Conservation (phyloP, 2,329 filamentous ascomycete genomes). For the Furcasterigmium sp. region DNA sequence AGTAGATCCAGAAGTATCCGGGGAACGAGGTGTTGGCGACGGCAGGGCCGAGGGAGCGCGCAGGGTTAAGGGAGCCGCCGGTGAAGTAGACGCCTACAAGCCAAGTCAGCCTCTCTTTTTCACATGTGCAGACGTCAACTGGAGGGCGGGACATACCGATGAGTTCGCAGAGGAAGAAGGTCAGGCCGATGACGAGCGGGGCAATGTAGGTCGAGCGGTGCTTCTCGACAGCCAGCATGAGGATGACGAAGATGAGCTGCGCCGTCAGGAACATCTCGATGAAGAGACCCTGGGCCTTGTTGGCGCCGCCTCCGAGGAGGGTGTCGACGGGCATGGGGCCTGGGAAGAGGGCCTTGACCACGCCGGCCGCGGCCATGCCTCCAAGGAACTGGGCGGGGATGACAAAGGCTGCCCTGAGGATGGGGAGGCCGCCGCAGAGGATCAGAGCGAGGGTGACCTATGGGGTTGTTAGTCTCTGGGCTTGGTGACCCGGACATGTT, state of each 20-base stretch:
- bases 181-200: slow-evolving; percentile 65
- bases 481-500: background rate
- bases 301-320: slow-evolving; percentile 45
- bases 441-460: slow-evolving; percentile 53
- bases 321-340: slow-evolving; percentile 51
- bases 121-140: background rate
- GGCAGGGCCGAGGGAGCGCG: slow-evolving; percentile 44
- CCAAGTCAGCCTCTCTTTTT: background rate
- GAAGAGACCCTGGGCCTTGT: slow-evolving; percentile 54
- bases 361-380: slow-evolving; percentile 52
- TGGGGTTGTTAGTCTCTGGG: background rate
- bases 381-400: slow-evolving; percentile 53
- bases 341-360: slow-evolving; percentile 54
- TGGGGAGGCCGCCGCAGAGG: slow-evolving; percentile 52
- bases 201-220: slow-evolving; percentile 68
- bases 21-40: slow-evolving; percentile 34
- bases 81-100: slow-evolving; percentile 36
- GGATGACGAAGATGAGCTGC: slow-evolving; percentile 58
- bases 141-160: slow-evolving; percentile 18
- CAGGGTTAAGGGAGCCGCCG: slow-evolving; percentile 44
- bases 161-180: slow-evolving; percentile 58
- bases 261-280: slow-evolving; percentile 63
- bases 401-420: slow-evolving; percentile 44
- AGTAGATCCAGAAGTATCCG: slow-evolving; percentile 49
- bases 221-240: slow-evolving; percentile 69